A percentile compares a stretch with the other conserved stretches of the same genome.
These are phyloP conservation scores for Teratosphaeria nubilosa DNA, from an alignment of 2,329 filamentous ascomycete species.

Conservation along the genomic window DNA sequence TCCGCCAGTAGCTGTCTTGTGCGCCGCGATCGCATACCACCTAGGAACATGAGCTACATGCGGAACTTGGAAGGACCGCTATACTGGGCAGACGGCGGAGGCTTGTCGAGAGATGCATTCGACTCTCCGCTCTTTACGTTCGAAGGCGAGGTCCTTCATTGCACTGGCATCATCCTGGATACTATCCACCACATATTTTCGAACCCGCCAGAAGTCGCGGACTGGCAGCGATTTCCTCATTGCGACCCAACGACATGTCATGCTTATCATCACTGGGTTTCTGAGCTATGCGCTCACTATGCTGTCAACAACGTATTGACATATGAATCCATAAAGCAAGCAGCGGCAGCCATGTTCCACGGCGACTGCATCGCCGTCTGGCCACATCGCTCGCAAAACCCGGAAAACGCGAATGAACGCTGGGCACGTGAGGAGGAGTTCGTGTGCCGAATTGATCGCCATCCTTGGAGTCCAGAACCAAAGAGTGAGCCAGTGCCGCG, in stretches of 20 bases:
- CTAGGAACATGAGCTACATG: neutral
- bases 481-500: conserved; percentile 1
- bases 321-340: neutral
- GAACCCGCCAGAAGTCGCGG: conserved; percentile 2
- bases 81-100: conserved; percentile 6
- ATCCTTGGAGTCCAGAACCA: neutral
- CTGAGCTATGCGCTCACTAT: neutral
- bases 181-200: conserved; percentile 3
- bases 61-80: neutral
- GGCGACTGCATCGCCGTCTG: conserved; percentile 3
- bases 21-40: conserved; percentile 4
- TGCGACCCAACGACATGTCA: neutral
- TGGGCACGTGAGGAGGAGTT: neutral
- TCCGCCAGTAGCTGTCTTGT: conserved; percentile 5
- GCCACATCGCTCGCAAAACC: conserved; percentile 4
- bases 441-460: neutral
- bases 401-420: neutral
- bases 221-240: conserved; percentile 1
- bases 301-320: neutral
- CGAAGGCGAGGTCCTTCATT: neutral
- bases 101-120: neutral
- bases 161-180: conserved; percentile 5
- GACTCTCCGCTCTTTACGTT: conserved; percentile 1
- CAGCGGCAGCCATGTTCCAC: conserved; percentile 6
- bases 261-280: neutral